Conservation (phyloP, 129 eudicot species). For the Helianthus tuberosus region DNA sequence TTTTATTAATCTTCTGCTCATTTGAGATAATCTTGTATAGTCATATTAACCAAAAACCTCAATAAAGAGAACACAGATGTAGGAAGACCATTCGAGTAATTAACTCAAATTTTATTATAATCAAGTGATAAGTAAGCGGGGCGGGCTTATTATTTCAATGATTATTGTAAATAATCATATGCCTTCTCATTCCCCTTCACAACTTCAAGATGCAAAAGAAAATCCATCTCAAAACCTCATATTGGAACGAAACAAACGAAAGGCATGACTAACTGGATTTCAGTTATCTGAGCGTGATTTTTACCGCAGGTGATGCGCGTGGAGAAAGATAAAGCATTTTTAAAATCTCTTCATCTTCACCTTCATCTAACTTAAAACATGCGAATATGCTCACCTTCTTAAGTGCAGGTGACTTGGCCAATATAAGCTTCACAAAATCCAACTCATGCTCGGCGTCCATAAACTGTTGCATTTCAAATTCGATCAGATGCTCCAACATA, state of each 20-base stretch:
- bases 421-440: conserved; percentile 12
- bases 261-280: not conserved
- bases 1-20: too few species aligned
- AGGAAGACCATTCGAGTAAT: too few species aligned
- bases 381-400: conserved; percentile 6
- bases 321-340: not conserved
- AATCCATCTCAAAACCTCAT: not conserved
- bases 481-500: conserved; percentile 7
- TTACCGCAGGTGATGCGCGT: not conserved
- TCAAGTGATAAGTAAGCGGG: too few species aligned
- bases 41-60: too few species aligned
- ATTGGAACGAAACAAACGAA: not conserved
- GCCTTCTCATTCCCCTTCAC: too few species aligned
- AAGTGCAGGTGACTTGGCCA: conserved; percentile 6
- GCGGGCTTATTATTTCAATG: too few species aligned
- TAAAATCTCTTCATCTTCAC: not conserved
- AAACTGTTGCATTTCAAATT: not conserved
- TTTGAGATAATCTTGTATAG: too few species aligned
- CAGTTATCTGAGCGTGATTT: not conserved
- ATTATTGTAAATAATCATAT: too few species aligned
- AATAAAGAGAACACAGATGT: too few species aligned
- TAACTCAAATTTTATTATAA: too few species aligned
- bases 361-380: not conserved
- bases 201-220: not conserved
- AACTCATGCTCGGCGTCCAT: not conserved